These are phyloP conservation scores for Bjerkandera adusta DNA, from an alignment of 1,284 basidiomycete genomes.

Conservation along the genomic window DNA sequence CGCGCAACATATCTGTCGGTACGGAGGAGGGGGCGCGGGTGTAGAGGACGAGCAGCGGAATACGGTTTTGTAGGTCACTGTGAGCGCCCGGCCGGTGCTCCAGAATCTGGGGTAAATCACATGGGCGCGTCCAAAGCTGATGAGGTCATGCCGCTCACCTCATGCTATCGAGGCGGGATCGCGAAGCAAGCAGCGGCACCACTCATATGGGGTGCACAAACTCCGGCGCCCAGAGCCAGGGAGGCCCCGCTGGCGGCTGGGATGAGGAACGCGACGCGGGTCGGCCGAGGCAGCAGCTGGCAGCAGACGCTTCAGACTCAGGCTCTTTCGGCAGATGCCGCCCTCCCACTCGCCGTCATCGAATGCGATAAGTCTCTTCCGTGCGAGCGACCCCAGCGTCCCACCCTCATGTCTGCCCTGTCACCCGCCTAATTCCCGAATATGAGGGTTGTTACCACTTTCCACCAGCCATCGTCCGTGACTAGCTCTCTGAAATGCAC, in stretches of 20 bases:
- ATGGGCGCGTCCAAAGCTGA: not conserved
- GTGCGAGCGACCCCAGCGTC: no score
- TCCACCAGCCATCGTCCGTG: constrained; percentile 65
- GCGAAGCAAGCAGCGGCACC: not conserved
- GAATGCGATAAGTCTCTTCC: no score
- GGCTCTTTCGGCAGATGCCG: no score
- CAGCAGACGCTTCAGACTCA: no score
- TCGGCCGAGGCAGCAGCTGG: no score
- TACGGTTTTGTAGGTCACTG: constrained; percentile 3
- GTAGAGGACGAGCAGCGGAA: not conserved
- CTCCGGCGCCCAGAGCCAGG: no score
- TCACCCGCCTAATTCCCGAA: not conserved
- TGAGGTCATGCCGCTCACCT: no score
- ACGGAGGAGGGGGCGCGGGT: not conserved
- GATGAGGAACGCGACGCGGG: no score
- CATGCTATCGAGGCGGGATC: not conserved
- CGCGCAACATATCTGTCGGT: constrained; percentile 8
- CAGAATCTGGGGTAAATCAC: constrained; percentile 8
- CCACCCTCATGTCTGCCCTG: no score
- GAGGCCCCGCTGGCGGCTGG: no score
- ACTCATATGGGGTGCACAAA: no score
- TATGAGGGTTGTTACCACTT: constrained; percentile 73
- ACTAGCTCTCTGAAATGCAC: constrained; percentile 59
- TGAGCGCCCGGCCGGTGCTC: not conserved
- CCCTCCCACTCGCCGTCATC: no score